phyloP scores from a whole-genome alignment of 2,329 filamentous ascomycete species.

The Shiraia sp. region DNA sequence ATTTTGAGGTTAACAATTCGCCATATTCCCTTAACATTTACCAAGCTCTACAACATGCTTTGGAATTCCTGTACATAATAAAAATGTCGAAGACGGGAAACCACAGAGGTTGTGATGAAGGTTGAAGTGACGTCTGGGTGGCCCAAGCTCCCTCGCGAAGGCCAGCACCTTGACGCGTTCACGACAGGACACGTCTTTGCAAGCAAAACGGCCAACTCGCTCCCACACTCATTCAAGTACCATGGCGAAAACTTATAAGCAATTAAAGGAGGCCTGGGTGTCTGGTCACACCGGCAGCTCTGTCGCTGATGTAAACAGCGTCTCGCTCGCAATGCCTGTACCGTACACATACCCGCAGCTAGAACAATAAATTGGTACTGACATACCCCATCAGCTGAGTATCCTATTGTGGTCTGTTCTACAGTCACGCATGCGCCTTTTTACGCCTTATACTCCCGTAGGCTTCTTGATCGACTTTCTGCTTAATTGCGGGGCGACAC shows the following conservation, averaged over 20 bases:
- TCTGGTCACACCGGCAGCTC: conserved; percentile 85
- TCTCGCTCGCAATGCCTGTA: conserved; percentile 86
- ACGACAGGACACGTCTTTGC: conserved; percentile 6
- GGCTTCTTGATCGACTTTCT: conserved; percentile 80
- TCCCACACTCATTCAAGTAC: conserved; percentile 7
- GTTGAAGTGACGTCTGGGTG: conserved; percentile 7
- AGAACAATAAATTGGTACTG: conserved; percentile 20
- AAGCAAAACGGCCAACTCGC: conserved; percentile 16
- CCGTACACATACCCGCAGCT: conserved; percentile 27
- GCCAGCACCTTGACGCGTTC: conserved; percentile 24
- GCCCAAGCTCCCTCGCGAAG: conserved; percentile 14
- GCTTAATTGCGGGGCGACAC: conserved; percentile 78
- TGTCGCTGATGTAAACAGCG: conserved; percentile 82
- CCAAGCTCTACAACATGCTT: too few relatives aligned
- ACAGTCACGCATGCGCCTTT: conserved; percentile 82
- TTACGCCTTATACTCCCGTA: conserved; percentile 71
- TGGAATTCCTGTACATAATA: too few relatives aligned
- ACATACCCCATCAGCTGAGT: conserved; percentile 63
- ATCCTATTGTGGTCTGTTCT: conserved; percentile 86
- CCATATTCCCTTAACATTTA: too few relatives aligned
- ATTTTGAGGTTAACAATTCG: too few relatives aligned
- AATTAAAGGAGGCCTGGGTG: conserved; percentile 92
- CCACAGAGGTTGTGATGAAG: background rate
- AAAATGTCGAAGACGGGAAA: background rate
- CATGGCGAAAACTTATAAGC: conserved; percentile 71